A percentile compares a stretch with the other conserved stretches of the same genome.
phyloP scores from a whole-genome alignment of 352 stramenopile species.

The Pythium aphanidermatum region DNA sequence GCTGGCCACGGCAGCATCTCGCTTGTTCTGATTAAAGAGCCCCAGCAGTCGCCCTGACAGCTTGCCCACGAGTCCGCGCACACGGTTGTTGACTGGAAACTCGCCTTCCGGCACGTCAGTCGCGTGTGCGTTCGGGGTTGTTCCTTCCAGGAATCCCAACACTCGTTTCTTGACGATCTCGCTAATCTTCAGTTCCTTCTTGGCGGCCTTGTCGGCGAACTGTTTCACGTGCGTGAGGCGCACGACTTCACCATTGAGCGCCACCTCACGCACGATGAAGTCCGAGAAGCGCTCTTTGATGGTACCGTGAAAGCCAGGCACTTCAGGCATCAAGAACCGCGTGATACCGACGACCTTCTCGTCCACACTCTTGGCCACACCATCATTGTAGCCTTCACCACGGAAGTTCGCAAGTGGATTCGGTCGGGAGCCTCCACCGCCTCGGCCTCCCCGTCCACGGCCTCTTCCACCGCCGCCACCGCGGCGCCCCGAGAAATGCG shows the following conservation, averaged over 20 bases:
- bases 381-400: slow-evolving; percentile 65
- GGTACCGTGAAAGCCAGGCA: slow-evolving; percentile 73
- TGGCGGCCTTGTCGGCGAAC: slow-evolving; percentile 25
- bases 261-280: slow-evolving; percentile 89
- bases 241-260: slow-evolving; percentile 44
- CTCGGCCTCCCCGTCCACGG: slow-evolving; percentile 11
- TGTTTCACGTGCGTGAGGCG: slow-evolving; percentile 58
- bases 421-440: slow-evolving; percentile 13
- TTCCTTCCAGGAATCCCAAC: slow-evolving; percentile 50
- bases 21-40: slow-evolving; percentile 62
- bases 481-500: slow-evolving; percentile 20
- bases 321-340: slow-evolving; percentile 49
- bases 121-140: too few species aligned
- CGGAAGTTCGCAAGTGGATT: slow-evolving; percentile 36
- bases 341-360: slow-evolving; percentile 72
- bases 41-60: slow-evolving; percentile 49
- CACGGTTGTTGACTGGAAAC: slow-evolving; percentile 18
- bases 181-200: slow-evolving; percentile 60
- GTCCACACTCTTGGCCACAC: slow-evolving; percentile 63
- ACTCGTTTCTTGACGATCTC: slow-evolving; percentile 78
- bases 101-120: background rate
- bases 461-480: slow-evolving; percentile 5
- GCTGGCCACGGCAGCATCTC: slow-evolving; percentile 21
- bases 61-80: slow-evolving; percentile 55
- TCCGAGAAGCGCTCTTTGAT: slow-evolving; percentile 91